A percentile compares a stretch with the other conserved stretches of the same genome.
Conservation (phyloP, 257 asterid species). For the Solanum lycopersicoides region DNA sequence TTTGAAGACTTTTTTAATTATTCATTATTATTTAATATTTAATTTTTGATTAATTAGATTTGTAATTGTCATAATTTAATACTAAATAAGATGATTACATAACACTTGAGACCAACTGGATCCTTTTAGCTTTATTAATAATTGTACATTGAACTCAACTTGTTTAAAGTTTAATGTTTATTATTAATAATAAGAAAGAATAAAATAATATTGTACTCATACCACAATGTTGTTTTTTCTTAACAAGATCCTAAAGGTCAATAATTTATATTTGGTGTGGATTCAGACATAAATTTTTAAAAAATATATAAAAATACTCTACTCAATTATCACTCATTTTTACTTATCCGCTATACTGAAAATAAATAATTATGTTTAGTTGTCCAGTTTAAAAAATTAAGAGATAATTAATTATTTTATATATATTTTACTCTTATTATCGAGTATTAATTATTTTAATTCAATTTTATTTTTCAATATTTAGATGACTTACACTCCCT, state of each 20-base stretch:
- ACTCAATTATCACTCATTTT: background rate
- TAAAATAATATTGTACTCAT: background rate
- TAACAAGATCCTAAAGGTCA: background rate
- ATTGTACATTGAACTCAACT: background rate
- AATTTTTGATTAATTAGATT: background rate
- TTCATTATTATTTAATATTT: background rate
- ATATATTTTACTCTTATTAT: background rate
- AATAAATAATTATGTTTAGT: no score
- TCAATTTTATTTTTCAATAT: background rate
- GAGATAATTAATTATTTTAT: no score
- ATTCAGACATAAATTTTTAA: no score
- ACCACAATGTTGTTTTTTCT: background rate
- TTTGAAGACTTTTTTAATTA: background rate
- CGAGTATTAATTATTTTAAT: background rate
- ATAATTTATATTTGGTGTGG: background rate
- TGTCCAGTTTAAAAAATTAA: no score
- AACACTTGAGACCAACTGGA: background rate
- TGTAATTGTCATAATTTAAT: background rate
- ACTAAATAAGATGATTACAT: background rate
- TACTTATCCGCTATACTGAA: no score
- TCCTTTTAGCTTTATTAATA: background rate
- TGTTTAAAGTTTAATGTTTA: background rate
- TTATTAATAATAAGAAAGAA: no score
- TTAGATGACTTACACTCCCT: background rate
- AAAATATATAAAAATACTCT: no score